These are phyloP conservation scores for Pythium sukuiense DNA, from an alignment of 352 stramenopile genomes.

Conservation along the genomic window DNA sequence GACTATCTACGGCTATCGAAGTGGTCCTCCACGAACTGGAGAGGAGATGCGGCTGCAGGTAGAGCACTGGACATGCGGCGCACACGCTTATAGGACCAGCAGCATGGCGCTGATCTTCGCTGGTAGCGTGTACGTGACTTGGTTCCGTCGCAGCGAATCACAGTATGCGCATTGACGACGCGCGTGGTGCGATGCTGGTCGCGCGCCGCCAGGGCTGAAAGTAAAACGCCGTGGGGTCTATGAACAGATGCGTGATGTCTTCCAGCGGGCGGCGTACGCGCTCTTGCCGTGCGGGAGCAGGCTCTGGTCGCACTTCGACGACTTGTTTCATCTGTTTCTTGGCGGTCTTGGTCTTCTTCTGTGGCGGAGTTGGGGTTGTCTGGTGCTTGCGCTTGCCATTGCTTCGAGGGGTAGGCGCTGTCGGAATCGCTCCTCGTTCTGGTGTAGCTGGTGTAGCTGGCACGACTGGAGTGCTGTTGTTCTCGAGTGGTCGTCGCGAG, in stretches of 20 bases:
- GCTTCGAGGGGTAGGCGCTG: conserved; percentile 4
- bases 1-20: not conserved
- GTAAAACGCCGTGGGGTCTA: conserved; percentile 30
- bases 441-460: not conserved
- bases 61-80: not conserved
- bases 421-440: not conserved
- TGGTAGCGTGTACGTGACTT: not conserved
- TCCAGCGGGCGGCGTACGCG: conserved; percentile 48
- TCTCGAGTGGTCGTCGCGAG: conserved; percentile 9
- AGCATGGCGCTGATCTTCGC: not conserved
- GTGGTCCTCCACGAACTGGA: not conserved
- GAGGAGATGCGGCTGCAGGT: not conserved
- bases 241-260: conserved; percentile 70
- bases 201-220: conserved; percentile 20
- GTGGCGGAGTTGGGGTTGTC: conserved; percentile 3
- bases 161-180: conserved; percentile 10
- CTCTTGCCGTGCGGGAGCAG: conserved; percentile 1
- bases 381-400: conserved; percentile 25
- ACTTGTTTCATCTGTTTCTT: conserved; percentile 13
- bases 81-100: not conserved
- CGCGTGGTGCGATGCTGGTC: not conserved
- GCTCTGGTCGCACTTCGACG: conserved; percentile 19
- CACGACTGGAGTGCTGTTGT: not conserved
- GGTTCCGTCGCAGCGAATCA: not conserved
- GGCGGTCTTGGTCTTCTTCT: conserved; percentile 10